These are phyloP conservation scores for Spathaspora boniae DNA, from an alignment of 805 yeast genomes.

Conservation along the genomic window DNA sequence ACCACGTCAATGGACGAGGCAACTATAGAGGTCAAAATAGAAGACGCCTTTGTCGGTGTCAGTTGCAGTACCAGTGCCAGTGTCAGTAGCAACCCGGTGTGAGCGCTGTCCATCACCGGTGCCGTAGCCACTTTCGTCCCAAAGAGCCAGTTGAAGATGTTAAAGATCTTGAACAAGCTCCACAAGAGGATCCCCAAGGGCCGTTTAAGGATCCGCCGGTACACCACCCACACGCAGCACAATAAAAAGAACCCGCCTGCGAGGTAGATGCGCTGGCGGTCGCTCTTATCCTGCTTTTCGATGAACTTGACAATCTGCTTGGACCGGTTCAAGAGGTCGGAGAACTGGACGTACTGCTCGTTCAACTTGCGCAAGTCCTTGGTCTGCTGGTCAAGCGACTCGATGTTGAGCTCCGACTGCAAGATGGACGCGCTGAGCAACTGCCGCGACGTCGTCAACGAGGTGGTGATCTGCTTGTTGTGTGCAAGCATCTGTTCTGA, in stretches of 20 bases:
- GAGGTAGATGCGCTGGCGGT: conserved; percentile 46
- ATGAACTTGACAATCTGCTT: conserved; percentile 47
- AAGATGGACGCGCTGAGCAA: conserved; percentile 47
- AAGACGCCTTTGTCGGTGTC: too few relatives aligned
- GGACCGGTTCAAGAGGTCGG: conserved; percentile 38
- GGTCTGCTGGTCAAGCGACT: conserved; percentile 46
- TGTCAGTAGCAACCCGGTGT: too few relatives aligned
- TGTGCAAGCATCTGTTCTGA: conserved; percentile 39
- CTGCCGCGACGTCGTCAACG: conserved; percentile 46
- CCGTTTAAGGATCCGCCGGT: conserved; percentile 44
- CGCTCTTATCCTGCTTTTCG: conserved; percentile 49
- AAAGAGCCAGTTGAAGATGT: conserved; percentile 20
- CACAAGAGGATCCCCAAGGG: conserved; percentile 46
- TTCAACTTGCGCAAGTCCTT: conserved; percentile 38
- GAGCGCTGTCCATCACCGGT: too few relatives aligned
- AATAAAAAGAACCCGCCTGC: conserved; percentile 43
- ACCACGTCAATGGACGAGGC: too few relatives aligned
- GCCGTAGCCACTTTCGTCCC: not conserved
- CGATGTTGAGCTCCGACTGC: conserved; percentile 49
- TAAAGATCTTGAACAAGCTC: conserved; percentile 40
- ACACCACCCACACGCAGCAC: conserved; percentile 48
- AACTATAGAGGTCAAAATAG: too few relatives aligned
- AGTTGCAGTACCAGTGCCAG: too few relatives aligned
- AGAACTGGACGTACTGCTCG: conserved; percentile 38
- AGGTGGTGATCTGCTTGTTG: conserved; percentile 44